Percentiles rank a stretch among this genome's conserved stretches.
Evolutionary conservation across 2,329 filamentous ascomycete species (phyloP).

Genomic region (Alternaria gansuensis): DNA sequence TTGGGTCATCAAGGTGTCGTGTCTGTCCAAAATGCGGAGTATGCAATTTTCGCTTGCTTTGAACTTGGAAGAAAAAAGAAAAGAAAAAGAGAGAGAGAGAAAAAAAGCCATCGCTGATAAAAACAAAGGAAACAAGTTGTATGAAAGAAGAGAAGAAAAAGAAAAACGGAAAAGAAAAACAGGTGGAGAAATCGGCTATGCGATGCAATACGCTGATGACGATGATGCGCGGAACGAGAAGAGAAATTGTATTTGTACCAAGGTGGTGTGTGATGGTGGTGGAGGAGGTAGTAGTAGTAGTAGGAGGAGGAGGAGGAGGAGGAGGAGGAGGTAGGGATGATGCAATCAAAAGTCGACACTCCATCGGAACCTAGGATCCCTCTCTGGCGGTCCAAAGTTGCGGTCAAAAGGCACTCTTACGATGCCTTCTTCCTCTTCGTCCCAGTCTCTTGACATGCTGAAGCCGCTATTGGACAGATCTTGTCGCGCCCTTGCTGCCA

Average conservation of each 20-base stretch:
- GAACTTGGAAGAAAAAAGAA: too few relatives aligned
- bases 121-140: not conserved
- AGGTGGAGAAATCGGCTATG: constrained; percentile 1
- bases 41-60: constrained; percentile 9
- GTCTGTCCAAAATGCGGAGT: constrained; percentile 16
- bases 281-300: not conserved
- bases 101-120: constrained; percentile 2
- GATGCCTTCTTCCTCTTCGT: constrained; percentile 31
- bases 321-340: not conserved
- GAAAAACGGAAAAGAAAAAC: not conserved
- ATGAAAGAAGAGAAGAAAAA: not conserved
- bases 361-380: constrained; percentile 53
- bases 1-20: constrained; percentile 7
- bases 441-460: constrained; percentile 31
- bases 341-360: constrained; percentile 54
- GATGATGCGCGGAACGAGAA: constrained; percentile 5
- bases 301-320: not conserved
- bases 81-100: too few relatives aligned
- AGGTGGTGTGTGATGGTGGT: not conserved
- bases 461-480: constrained; percentile 35
- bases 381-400: constrained; percentile 42
- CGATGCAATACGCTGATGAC: not conserved
- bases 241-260: not conserved
- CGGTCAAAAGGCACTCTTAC: constrained; percentile 46
- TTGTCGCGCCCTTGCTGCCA: constrained; percentile 30